A percentile compares a stretch with the other conserved stretches of the same genome.
These are phyloP conservation scores for Brettanomyces sp. DNA, from an alignment of 805 yeast species.

Conservation along the genomic window DNA sequence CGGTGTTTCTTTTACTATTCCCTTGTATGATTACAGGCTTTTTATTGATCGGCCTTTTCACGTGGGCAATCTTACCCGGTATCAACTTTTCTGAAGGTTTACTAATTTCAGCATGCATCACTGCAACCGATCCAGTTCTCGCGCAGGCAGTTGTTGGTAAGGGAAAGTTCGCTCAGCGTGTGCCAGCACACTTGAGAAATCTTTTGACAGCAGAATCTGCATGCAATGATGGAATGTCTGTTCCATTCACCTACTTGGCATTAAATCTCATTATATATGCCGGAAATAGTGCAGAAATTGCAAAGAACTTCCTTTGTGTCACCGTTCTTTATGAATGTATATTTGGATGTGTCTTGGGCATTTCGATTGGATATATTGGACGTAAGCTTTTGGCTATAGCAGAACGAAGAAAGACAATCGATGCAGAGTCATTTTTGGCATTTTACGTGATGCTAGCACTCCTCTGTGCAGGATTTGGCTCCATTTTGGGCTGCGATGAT, in stretches of 20 bases:
- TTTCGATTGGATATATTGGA: slow-evolving; percentile 40
- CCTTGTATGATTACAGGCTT: slow-evolving; percentile 70
- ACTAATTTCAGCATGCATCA: slow-evolving; percentile 58
- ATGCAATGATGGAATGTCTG: slow-evolving; percentile 66
- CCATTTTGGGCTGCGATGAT: slow-evolving; percentile 64
- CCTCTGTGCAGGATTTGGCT: slow-evolving; percentile 52
- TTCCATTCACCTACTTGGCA: slow-evolving; percentile 59
- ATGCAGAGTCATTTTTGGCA: slow-evolving; percentile 51
- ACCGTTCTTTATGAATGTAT: slow-evolving; percentile 56
- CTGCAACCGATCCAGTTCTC: slow-evolving; percentile 72
- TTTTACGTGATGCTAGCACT: slow-evolving; percentile 45
- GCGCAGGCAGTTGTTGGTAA: slow-evolving; percentile 68
- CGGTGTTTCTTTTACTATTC: slow-evolving; percentile 46
- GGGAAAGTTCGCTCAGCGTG: slow-evolving; percentile 61
- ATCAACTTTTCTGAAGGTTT: slow-evolving; percentile 46
- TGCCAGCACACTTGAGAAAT: slow-evolving; percentile 53
- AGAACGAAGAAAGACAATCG: slow-evolving; percentile 43
- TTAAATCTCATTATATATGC: slow-evolving; percentile 42
- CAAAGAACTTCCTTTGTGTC: slow-evolving; percentile 52
- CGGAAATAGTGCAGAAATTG: slow-evolving; percentile 40
- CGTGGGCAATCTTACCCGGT: slow-evolving; percentile 53
- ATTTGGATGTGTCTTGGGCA: slow-evolving; percentile 47
- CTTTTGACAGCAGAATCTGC: slow-evolving; percentile 64
- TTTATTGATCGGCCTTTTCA: slow-evolving; percentile 53
- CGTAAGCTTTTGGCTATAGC: slow-evolving; percentile 45